These are phyloP conservation scores for Debaryomyces coudertii DNA, from an alignment of 1,139 yeast species.

Conservation along the genomic window DNA sequence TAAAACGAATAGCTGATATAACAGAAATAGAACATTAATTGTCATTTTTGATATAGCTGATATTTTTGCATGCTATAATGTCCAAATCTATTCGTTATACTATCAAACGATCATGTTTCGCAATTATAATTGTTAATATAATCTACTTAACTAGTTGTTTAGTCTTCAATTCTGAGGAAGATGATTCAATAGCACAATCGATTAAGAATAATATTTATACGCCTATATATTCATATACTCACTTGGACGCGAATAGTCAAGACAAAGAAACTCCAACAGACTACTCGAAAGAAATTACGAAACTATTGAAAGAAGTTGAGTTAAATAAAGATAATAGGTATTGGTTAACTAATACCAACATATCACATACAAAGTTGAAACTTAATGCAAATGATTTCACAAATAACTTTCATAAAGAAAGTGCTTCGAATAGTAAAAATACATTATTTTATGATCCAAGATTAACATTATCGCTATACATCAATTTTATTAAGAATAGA, in stretches of 20 bases:
- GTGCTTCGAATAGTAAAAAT: constrained; percentile 24
- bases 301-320: constrained; percentile 22
- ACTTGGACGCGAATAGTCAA: constrained; percentile 6
- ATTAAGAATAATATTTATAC: constrained; percentile 3
- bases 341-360: constrained; percentile 29
- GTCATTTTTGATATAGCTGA: background rate
- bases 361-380: constrained; percentile 20
- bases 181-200: constrained; percentile 9
- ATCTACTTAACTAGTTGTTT: constrained; percentile 15
- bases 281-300: constrained; percentile 18
- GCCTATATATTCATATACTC: background rate
- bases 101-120: constrained; percentile 9
- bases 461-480: constrained; percentile 39
- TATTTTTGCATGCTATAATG: background rate
- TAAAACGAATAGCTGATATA: background rate
- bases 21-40: background rate
- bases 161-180: constrained; percentile 12
- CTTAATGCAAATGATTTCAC: constrained; percentile 23
- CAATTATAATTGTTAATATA: constrained; percentile 11
- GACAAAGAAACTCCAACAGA: constrained; percentile 9
- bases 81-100: constrained; percentile 1
- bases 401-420: constrained; percentile 14
- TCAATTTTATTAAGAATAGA: constrained; percentile 27
- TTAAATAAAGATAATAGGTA: constrained; percentile 20
- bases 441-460: constrained; percentile 41